Conservation (phyloP, 495 filamentous ascomycete genomes). For the Hyaloscypha bicolor region DNA sequence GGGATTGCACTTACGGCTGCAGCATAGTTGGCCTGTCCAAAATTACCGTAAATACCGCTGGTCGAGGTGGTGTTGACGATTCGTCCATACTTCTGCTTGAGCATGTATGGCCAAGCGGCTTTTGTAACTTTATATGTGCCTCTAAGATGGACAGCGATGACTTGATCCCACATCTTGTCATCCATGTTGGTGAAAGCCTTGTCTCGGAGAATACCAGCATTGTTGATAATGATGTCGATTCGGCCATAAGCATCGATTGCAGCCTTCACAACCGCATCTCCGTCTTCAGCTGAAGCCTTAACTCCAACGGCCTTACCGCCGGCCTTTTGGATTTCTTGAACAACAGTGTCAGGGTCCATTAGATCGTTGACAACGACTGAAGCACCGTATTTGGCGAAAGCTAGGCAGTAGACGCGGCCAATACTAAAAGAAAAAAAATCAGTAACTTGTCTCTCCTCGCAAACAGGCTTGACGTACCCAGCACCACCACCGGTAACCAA, state of each 20-base stretch:
- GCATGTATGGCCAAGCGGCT: constrained; percentile 96
- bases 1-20: constrained; percentile 66
- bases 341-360: constrained; percentile 87
- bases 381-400: constrained; percentile 88
- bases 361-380: constrained; percentile 95
- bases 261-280: constrained; percentile 86
- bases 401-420: constrained; percentile 88
- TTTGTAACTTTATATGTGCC: constrained; percentile 98
- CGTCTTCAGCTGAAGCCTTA: constrained; percentile 94
- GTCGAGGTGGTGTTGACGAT: constrained; percentile 96
- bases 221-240: constrained; percentile 94
- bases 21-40: constrained; percentile 97
- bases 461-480: constrained; percentile 51
- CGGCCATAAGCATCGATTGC: constrained; percentile 94
- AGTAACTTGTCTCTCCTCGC: background rate
- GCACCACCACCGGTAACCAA: constrained; percentile 91
- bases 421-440: constrained; percentile 56
- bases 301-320: constrained; percentile 92
- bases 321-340: constrained; percentile 85
- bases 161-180: constrained; percentile 89
- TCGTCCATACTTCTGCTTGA: constrained; percentile 98
- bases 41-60: constrained; percentile 98
- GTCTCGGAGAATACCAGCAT: constrained; percentile 95
- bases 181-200: constrained; percentile 99
- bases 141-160: constrained; percentile 88